Evolutionary conservation across 257 asterid species (phyloP).

Genomic region (Galeopsis tetrahit): DNA sequence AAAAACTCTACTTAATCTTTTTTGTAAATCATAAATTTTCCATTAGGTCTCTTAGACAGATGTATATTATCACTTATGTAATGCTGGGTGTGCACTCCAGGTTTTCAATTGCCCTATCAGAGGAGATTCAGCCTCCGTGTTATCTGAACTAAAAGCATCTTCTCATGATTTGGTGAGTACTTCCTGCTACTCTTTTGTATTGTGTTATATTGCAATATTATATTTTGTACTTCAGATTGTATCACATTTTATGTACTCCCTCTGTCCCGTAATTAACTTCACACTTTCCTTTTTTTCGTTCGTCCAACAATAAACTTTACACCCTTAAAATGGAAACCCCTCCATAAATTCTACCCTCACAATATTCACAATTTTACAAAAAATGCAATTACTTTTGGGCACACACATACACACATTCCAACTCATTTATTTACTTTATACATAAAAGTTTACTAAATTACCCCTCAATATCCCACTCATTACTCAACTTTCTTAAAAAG

Average conservation of each 20-base stretch:
- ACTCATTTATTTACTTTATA: too few relatives aligned
- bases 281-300: too few relatives aligned
- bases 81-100: constrained; percentile 49
- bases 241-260: neutral
- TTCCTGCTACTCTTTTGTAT: constrained; percentile 29
- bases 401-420: too few relatives aligned
- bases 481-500: too few relatives aligned
- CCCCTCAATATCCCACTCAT: too few relatives aligned
- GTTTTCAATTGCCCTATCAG: constrained; percentile 96
- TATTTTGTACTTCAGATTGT: constrained; percentile 2
- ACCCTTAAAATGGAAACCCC: too few relatives aligned
- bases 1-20: constrained; percentile 12
- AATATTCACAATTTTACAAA: too few relatives aligned
- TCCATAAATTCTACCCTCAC: too few relatives aligned
- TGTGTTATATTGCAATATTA: constrained; percentile 10
- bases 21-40: constrained; percentile 8
- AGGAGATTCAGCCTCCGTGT: constrained; percentile 84
- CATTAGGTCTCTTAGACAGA: constrained; percentile 3
- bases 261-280: too few relatives aligned
- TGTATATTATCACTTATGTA: constrained; percentile 24
- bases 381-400: too few relatives aligned
- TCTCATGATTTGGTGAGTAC: constrained; percentile 93
- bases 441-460: too few relatives aligned
- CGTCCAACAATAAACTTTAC: too few relatives aligned
- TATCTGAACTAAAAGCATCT: constrained; percentile 80